Conservation (phyloP, 1,139 yeast genomes). For the Casaregolazyma suthepensis region DNA sequence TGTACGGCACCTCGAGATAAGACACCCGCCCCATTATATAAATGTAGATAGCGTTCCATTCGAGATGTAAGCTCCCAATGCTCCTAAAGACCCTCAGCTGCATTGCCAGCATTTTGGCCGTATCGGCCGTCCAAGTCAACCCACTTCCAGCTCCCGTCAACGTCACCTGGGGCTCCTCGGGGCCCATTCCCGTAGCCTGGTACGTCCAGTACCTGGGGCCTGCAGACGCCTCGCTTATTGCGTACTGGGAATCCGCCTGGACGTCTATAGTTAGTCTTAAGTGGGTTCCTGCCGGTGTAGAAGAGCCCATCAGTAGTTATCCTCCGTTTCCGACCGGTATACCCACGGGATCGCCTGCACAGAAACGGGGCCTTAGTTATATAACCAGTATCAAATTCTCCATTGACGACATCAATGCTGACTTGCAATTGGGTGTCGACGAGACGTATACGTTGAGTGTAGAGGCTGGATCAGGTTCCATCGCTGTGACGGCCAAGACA, state of each 20-base stretch:
- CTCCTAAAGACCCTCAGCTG: neutral
- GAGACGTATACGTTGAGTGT: slow-evolving; percentile 37
- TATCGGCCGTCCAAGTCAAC: slow-evolving; percentile 18
- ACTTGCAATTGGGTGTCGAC: slow-evolving; percentile 39
- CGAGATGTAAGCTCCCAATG: neutral
- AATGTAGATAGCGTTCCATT: neutral
- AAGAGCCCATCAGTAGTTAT: slow-evolving; percentile 19
- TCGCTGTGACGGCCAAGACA: slow-evolving; percentile 35
- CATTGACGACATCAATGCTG: slow-evolving; percentile 31
- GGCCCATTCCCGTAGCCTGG: slow-evolving; percentile 15
- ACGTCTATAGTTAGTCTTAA: slow-evolving; percentile 17
- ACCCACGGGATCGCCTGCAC: neutral
- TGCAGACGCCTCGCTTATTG: slow-evolving; percentile 15
- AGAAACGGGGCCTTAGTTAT: slow-evolving; percentile 9
- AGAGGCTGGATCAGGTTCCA: slow-evolving; percentile 14
- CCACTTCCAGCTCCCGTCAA: slow-evolving; percentile 24
- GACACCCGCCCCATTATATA: neutral
- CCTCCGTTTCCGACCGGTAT: slow-evolving; percentile 22
- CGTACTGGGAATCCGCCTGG: slow-evolving; percentile 19
- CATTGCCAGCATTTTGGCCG: neutral
- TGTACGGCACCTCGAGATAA: neutral
- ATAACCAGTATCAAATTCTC: slow-evolving; percentile 14
- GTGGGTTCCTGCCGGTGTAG: slow-evolving; percentile 22
- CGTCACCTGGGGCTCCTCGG: slow-evolving; percentile 22
- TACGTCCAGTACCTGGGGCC: slow-evolving; percentile 2